These are phyloP conservation scores for Eragrostis tef DNA, from an alignment of 202 grass and related monocot species.

Conservation along the genomic window DNA sequence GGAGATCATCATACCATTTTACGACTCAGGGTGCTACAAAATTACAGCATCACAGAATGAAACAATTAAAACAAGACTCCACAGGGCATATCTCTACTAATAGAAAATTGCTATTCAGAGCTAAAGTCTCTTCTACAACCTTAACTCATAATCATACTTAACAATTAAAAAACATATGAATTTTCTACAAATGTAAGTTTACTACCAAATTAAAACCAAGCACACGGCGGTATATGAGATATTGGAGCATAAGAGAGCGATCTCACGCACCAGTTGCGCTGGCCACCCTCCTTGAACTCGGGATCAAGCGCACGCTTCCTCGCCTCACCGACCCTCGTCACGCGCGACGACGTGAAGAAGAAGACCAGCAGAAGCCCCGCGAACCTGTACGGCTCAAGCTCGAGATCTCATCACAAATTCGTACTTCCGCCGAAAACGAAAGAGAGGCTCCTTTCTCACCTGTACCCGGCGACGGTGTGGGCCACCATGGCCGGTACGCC, in stretches of 20 bases:
- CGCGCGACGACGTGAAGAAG: slow-evolving; percentile 92
- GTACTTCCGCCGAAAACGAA: background rate
- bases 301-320: slow-evolving; percentile 78
- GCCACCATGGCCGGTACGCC: slow-evolving; percentile 79
- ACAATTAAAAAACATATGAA: slow-evolving; percentile 9
- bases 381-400: slow-evolving; percentile 58
- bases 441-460: slow-evolving; percentile 60
- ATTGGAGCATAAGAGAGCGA: slow-evolving; percentile 13
- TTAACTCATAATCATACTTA: background rate
- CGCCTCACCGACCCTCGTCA: slow-evolving; percentile 81
- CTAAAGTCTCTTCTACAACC: background rate
- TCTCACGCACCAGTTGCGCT: slow-evolving; percentile 74
- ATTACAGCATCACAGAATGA: background rate
- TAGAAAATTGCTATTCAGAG: background rate
- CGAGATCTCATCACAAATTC: slow-evolving; percentile 46
- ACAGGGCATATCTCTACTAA: background rate
- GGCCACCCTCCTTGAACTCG: slow-evolving; percentile 88
- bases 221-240: background rate
- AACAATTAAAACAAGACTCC: background rate
- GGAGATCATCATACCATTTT: background rate
- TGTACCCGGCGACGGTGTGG: slow-evolving; percentile 80
- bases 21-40: background rate
- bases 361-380: slow-evolving; percentile 80
- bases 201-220: background rate
- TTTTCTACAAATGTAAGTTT: background rate